phyloP scores from a whole-genome alignment of 2,329 filamentous ascomycete species.

The Amphichorda felina region DNA sequence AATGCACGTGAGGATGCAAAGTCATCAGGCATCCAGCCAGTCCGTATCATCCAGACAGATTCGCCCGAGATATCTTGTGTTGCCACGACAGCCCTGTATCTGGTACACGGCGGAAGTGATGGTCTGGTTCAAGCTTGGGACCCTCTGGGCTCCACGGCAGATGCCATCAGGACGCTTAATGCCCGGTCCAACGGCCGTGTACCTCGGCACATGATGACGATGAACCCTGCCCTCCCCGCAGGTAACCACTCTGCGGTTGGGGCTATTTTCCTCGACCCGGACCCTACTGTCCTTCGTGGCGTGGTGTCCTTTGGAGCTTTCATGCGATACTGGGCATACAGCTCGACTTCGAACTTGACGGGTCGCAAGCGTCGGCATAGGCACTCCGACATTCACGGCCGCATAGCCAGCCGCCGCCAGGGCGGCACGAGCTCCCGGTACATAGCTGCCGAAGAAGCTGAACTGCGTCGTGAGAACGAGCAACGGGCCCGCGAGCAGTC shows the following conservation, averaged over 20 bases:
- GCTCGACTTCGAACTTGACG: slow-evolving; percentile 64
- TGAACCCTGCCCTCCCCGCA: slow-evolving; percentile 47
- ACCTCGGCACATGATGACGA: slow-evolving; percentile 53
- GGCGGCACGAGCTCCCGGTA: slow-evolving; percentile 65
- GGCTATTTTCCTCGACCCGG: slow-evolving; percentile 76
- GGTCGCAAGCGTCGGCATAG: slow-evolving; percentile 70
- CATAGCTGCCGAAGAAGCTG: slow-evolving; percentile 75
- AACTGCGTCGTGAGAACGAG: slow-evolving; percentile 63
- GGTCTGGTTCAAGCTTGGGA: slow-evolving; percentile 96
- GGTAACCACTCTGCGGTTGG: slow-evolving; percentile 73
- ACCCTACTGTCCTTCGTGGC: slow-evolving; percentile 74
- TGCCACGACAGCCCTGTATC: slow-evolving; percentile 71
- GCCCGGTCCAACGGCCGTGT: slow-evolving; percentile 73
- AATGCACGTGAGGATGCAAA: slow-evolving; percentile 55
- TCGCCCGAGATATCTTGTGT: slow-evolving; percentile 79
- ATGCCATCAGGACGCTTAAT: slow-evolving; percentile 77
- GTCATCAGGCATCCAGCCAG: slow-evolving; percentile 42
- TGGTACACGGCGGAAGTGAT: slow-evolving; percentile 90
- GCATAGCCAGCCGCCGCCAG: slow-evolving; percentile 35
- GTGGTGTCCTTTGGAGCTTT: slow-evolving; percentile 80
- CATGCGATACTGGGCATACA: slow-evolving; percentile 88
- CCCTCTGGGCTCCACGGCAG: slow-evolving; percentile 67
- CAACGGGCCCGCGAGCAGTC: slow-evolving; percentile 55
- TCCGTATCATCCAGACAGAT: slow-evolving; percentile 80
- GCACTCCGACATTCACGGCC: slow-evolving; percentile 49